Evolutionary conservation across 2,329 filamentous ascomycete species (phyloP).

Genomic region (Hymenoscyphus fructigenus): DNA sequence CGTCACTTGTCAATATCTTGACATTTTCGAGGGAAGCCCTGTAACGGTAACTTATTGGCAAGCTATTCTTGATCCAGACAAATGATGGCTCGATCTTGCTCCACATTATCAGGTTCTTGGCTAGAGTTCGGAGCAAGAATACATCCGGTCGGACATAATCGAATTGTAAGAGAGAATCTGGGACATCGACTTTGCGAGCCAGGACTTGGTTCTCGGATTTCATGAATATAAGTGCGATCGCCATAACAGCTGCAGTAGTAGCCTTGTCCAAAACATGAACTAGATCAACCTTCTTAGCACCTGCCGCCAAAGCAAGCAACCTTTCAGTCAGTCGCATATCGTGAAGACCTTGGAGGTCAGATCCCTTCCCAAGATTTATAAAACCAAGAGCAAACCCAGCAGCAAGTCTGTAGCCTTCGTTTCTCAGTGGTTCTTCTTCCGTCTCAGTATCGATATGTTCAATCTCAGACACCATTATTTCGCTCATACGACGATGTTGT

Average conservation of each 20-base stretch:
- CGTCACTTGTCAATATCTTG: conserved; percentile 68
- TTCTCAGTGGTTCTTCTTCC: conserved; percentile 81
- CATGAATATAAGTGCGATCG: conserved; percentile 91
- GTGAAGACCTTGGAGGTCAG: conserved; percentile 81
- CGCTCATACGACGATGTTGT: conserved; percentile 96
- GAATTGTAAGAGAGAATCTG: conserved; percentile 85
- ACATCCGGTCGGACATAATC: conserved; percentile 95
- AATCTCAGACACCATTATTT: conserved; percentile 97
- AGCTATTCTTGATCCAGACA: conserved; percentile 71
- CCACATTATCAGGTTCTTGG: conserved; percentile 93
- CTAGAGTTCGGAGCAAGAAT: conserved; percentile 83
- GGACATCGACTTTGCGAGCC: conserved; percentile 89
- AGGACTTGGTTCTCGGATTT: conserved; percentile 88
- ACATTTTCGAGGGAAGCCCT: conserved; percentile 60
- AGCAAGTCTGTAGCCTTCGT: conserved; percentile 94
- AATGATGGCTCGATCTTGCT: conserved; percentile 71
- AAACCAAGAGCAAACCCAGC: conserved; percentile 91
- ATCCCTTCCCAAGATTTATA: conserved; percentile 91
- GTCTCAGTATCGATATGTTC: conserved; percentile 78
- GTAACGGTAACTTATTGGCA: conserved; percentile 68
- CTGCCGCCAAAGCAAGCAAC: conserved; percentile 79
- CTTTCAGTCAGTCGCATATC: conserved; percentile 94
- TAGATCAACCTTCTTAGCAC: conserved; percentile 85
- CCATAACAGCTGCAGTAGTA: conserved; percentile 88
- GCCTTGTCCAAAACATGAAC: conserved; percentile 93